Evolutionary conservation across 2,329 filamentous ascomycete species (phyloP), one percentile per base, ranked within the genome.

Genomic region (Fusarium brachygibbosum): DNA sequence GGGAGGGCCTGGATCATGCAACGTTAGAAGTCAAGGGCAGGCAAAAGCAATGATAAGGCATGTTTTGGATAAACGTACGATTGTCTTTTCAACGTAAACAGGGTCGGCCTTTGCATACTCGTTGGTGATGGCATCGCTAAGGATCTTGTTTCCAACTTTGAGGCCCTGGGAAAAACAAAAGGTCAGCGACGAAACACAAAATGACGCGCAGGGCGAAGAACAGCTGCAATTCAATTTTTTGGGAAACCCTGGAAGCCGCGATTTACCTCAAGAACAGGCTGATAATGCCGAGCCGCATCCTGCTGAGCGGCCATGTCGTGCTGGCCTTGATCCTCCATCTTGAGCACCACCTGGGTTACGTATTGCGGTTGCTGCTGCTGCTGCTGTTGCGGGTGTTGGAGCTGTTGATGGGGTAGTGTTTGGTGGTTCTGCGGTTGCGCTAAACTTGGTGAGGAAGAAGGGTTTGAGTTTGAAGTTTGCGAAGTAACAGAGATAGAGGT

Each of bases 31-130:
- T 50, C 35, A n/a, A 35, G 48, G 56, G 54, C 23, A 41, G 54
- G 55, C 23, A 69, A 38, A 19, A 48, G 21, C 12, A 60, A 23
- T n/a, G n/a, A 17, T 5, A 19, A 12, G 6, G 12, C 50, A n/a
- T 19, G n/a, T 21, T 19, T 25, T 56, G 49, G 49, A 66, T 68
- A 54, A 60, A 84, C 90, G 80, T 83, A 97, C 95, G 76, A 88
- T 87, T 49, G 94, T 98, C 84, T 98, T 98, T 62, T 91, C 88
- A 51, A 94, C 90, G 78, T 93, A 97, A 68, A 93, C 84, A 8
- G 91, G 89, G 78, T 98, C 94, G 66, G 93, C 94, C 79, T 92
- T 91, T 65, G 93, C 92, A 82, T 97, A 98, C 79, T 97, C 93
- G 68, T 90, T 86, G 17, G 92, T 90, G 76, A 99, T 93, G 70